phyloP scores from a whole-genome alignment of 371 early-diverging fungal species.

The Batrachochytrium dendrobatidis region DNA sequence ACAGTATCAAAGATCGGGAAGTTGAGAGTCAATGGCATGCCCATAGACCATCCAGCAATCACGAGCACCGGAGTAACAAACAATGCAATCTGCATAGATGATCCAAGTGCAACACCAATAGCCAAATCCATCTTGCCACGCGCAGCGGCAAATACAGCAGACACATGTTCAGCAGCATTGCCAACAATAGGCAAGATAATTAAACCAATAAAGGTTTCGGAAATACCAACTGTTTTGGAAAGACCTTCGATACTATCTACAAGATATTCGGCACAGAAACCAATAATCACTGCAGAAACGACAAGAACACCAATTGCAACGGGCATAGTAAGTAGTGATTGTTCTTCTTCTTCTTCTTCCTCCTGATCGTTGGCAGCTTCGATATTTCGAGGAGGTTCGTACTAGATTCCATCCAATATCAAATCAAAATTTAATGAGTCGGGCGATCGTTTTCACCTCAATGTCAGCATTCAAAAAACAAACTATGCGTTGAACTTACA shows the following conservation, averaged over 20 bases:
- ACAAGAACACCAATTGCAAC: constrained; percentile 19
- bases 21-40: constrained; percentile 63
- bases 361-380: constrained; percentile 21
- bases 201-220: constrained; percentile 74
- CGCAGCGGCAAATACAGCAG: constrained; percentile 72
- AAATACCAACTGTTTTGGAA: constrained; percentile 47
- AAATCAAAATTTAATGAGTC: too few species aligned
- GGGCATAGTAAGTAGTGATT: constrained; percentile 9
- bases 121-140: constrained; percentile 87
- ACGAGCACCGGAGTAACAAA: constrained; percentile 82
- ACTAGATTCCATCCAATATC: too few species aligned
- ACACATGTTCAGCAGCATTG: constrained; percentile 56
- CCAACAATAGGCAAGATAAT: constrained; percentile 81
- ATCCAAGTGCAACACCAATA: constrained; percentile 73
- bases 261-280: constrained; percentile 72
- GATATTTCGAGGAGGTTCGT: constrained; percentile 7
- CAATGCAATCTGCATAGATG: constrained; percentile 86
- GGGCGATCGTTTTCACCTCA: too few species aligned
- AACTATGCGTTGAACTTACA: constrained; percentile 4
- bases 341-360: constrained; percentile 36
- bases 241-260: constrained; percentile 71
- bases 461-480: too few species aligned
- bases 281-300: constrained; percentile 44
- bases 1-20: constrained; percentile 77
- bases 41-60: constrained; percentile 79